Evolutionary conservation across 805 yeast species (phyloP).

Genomic region (Lipomyces yamanashiensis): DNA sequence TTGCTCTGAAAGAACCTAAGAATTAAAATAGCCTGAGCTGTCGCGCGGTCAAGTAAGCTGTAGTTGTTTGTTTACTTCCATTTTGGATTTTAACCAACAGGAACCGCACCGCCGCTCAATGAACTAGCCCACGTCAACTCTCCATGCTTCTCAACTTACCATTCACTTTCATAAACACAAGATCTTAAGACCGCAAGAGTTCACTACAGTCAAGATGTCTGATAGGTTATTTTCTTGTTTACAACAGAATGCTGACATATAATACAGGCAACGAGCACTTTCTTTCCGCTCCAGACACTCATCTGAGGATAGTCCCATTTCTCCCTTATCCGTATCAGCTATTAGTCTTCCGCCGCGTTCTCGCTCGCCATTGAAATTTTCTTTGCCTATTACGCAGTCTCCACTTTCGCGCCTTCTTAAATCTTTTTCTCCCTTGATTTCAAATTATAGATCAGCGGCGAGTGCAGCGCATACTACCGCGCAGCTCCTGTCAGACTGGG

Average conservation of each 20-base stretch:
- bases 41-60: too few relatives aligned
- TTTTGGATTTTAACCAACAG: not conserved
- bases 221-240: too few relatives aligned
- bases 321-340: constrained; percentile 13
- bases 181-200: too few relatives aligned
- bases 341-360: constrained; percentile 8
- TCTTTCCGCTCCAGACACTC: constrained; percentile 23
- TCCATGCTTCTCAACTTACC: not conserved
- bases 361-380: constrained; percentile 24
- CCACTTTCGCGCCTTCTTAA: constrained; percentile 25
- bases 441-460: constrained; percentile 19
- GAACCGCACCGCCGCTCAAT: not conserved
- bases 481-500: constrained; percentile 64
- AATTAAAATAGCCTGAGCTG: too few relatives aligned
- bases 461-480: constrained; percentile 21
- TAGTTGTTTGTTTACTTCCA: constrained; percentile 5
- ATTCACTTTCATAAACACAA: not conserved
- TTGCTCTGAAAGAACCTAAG: too few relatives aligned
- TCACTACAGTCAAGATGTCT: too few relatives aligned
- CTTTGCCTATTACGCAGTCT: constrained; percentile 3
- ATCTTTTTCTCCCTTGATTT: constrained; percentile 14
- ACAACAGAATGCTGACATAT: too few relatives aligned
- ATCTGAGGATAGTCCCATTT: constrained; percentile 16
- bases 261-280: constrained; percentile 23
- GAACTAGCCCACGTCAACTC: too few relatives aligned